Percentiles rank a stretch among this genome's conserved stretches.
phyloP scores from a whole-genome alignment of 78 protist genomes.

The Creolimax fragrantissima region DNA sequence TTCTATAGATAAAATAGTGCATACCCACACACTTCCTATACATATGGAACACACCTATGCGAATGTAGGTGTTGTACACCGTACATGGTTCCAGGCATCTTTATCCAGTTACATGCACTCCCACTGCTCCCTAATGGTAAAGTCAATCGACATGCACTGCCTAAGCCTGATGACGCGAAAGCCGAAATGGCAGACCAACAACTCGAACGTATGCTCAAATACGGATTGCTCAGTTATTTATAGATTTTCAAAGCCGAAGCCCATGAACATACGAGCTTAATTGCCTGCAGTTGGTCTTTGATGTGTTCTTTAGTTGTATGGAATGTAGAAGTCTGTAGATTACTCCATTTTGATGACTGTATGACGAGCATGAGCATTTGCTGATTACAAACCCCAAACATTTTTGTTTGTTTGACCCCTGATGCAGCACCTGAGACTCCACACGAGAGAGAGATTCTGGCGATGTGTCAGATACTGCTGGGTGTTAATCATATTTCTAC shows the following conservation, averaged over 20 bases:
- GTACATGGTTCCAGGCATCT: slow-evolving; percentile 13
- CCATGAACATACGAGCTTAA: too few relatives aligned
- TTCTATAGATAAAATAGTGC: too few relatives aligned
- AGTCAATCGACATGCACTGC: slow-evolving; percentile 17
- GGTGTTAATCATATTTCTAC: not conserved
- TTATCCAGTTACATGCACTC: slow-evolving; percentile 5
- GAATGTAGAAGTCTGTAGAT: too few relatives aligned
- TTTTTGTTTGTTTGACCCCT: not conserved
- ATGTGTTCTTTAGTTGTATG: too few relatives aligned
- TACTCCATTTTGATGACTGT: too few relatives aligned
- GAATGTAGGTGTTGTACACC: slow-evolving; percentile 9
- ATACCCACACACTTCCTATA: too few relatives aligned
- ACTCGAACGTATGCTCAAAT: not conserved
- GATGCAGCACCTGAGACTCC: not conserved
- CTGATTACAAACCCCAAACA: too few relatives aligned
- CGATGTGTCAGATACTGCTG: not conserved
- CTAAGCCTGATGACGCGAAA: not conserved
- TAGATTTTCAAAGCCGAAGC: too few relatives aligned
- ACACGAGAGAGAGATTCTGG: not conserved
- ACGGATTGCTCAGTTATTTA: too few relatives aligned
- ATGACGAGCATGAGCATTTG: too few relatives aligned
- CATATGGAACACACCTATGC: not conserved
- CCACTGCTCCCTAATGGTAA: slow-evolving; percentile 29
- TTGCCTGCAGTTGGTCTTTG: too few relatives aligned
- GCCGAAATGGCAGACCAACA: not conserved